These are phyloP conservation scores for Ustilago trichophora DNA, from an alignment of 1,284 basidiomycete genomes.

Conservation along the genomic window DNA sequence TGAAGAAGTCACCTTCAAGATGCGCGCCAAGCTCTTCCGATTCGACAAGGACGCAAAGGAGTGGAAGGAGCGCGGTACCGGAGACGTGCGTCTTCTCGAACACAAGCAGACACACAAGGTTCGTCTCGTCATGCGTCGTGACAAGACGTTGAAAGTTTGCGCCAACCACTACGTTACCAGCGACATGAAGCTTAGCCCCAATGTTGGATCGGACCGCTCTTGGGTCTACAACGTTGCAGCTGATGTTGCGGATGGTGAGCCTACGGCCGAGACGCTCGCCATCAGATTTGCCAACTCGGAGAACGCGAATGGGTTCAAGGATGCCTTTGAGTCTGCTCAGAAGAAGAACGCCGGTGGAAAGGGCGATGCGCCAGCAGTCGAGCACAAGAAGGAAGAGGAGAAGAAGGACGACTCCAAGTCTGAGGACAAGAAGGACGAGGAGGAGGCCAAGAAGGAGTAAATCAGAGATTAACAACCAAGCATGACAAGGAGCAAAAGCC, in stretches of 20 bases:
- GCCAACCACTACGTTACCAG: conserved; percentile 92
- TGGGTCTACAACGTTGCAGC: conserved; percentile 96
- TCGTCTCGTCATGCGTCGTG: conserved; percentile 97
- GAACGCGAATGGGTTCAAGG: conserved; percentile 68
- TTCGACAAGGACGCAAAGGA: conserved; percentile 83
- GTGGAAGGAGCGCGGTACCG: conserved; percentile 88
- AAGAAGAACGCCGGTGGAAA: conserved; percentile 48
- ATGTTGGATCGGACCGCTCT: conserved; percentile 97
- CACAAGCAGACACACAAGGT: conserved; percentile 89
- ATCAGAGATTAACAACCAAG: background rate
- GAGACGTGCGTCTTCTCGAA: conserved; percentile 68
- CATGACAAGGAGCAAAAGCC: too few species aligned
- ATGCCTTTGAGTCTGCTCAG: conserved; percentile 62
- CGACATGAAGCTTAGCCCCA: conserved; percentile 95
- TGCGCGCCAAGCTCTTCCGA: conserved; percentile 99
- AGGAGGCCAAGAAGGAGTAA: conserved; percentile 32
- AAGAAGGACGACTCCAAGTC: conserved; percentile 22
- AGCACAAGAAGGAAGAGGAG: conserved; percentile 27
- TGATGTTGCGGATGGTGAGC: conserved; percentile 82
- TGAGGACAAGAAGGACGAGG: conserved; percentile 30
- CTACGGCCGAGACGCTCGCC: conserved; percentile 91
- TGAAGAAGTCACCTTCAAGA: conserved; percentile 93
- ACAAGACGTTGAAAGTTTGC: conserved; percentile 99
- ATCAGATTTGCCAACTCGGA: conserved; percentile 98
- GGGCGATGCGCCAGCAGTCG: conserved; percentile 20